Conservation (phyloP, 306 rosid genomes). For the Rosa lucieae region DNA sequence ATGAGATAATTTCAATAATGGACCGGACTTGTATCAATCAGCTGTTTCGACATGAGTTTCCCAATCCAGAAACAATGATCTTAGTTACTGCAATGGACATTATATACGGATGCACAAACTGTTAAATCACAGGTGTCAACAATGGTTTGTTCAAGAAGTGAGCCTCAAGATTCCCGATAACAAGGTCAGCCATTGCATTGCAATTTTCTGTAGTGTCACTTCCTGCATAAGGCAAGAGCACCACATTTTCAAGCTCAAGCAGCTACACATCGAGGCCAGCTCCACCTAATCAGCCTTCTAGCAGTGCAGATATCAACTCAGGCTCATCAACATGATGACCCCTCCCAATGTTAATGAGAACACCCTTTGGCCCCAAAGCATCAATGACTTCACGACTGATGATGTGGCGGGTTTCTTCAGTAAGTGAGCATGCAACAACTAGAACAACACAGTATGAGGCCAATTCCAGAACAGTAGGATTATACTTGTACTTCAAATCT, state of each 20-base stretch:
- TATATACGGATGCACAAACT: background rate
- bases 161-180: slow-evolving; percentile 71
- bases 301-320: slow-evolving; percentile 67
- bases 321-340: slow-evolving; percentile 78
- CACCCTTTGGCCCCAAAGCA: slow-evolving; percentile 78
- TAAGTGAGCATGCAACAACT: slow-evolving; percentile 79
- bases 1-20: background rate
- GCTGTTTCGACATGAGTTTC: background rate
- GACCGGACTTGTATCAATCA: background rate
- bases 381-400: slow-evolving; percentile 64
- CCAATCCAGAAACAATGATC: slow-evolving; percentile 12
- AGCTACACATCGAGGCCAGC: slow-evolving; percentile 86
- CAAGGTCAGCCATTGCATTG: slow-evolving; percentile 71
- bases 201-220: slow-evolving; percentile 72
- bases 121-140: slow-evolving; percentile 58
- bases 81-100: background rate
- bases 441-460: slow-evolving; percentile 72
- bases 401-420: slow-evolving; percentile 59
- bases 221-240: slow-evolving; percentile 73
- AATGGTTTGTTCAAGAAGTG: slow-evolving; percentile 72
- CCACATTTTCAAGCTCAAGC: slow-evolving; percentile 70
- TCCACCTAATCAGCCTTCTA: slow-evolving; percentile 81
- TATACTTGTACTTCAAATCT: slow-evolving; percentile 59
- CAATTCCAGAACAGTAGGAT: slow-evolving; percentile 65
- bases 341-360: slow-evolving; percentile 75